phyloP scores from a whole-genome alignment of 139 green algal species.

The Nannochloris sp. region DNA sequence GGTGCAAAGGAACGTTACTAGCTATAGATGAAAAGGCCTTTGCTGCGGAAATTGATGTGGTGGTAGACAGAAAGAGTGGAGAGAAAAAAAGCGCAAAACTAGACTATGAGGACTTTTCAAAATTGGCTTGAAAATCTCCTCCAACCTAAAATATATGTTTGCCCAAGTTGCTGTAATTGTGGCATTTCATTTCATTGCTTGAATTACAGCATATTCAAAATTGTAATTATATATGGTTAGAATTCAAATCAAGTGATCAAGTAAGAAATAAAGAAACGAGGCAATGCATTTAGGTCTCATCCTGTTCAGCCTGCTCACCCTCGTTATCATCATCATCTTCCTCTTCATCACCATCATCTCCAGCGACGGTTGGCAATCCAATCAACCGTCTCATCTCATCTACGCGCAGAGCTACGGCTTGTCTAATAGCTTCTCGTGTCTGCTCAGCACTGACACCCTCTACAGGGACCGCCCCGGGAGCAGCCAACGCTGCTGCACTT shows the following conservation, averaged over 20 bases:
- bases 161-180: too few relatives aligned
- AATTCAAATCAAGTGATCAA: not conserved
- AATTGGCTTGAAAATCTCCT: conserved; percentile 37
- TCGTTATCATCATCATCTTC: not conserved
- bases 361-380: too few relatives aligned
- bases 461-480: not conserved
- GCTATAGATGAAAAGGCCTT: conserved; percentile 63
- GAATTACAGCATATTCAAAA: not conserved
- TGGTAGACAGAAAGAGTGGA: not conserved
- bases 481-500: not conserved
- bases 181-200: not conserved
- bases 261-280: not conserved
- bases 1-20: conserved; percentile 35
- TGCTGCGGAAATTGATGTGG: conserved; percentile 48
- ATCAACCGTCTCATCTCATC: conserved; percentile 1
- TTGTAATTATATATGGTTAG: not conserved
- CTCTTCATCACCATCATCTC: not conserved
- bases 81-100: conserved; percentile 47
- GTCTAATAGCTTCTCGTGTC: not conserved
- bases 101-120: conserved; percentile 92
- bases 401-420: not conserved
- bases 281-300: too few relatives aligned
- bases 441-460: conserved; percentile 1
- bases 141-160: too few relatives aligned
- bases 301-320: too few relatives aligned